Evolutionary conservation across 495 filamentous ascomycete species (phyloP).

Genomic region (Penicillium soppii): DNA sequence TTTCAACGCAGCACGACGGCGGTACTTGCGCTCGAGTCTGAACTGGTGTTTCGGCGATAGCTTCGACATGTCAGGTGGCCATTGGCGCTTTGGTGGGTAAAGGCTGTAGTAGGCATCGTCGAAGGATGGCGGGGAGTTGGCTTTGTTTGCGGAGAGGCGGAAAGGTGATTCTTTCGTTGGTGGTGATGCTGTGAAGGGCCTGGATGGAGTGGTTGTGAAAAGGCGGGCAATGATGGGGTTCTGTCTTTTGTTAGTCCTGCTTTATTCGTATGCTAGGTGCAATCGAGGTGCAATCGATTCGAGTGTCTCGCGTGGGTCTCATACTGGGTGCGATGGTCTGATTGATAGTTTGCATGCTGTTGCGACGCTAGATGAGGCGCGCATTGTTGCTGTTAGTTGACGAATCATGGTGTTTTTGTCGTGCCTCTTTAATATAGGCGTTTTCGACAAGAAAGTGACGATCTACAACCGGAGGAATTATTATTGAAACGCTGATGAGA

Average conservation of each 20-base stretch:
- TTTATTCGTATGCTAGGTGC: not conserved
- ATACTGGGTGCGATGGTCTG: not conserved
- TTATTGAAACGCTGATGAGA: too few relatives aligned
- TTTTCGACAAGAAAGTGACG: too few relatives aligned
- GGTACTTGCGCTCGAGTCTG: conserved; percentile 62
- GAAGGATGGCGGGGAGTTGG: conserved; percentile 5
- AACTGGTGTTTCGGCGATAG: conserved; percentile 83
- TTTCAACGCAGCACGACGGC: conserved; percentile 67
- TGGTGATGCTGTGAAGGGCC: conserved; percentile 15
- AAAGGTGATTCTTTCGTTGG: conserved; percentile 26
- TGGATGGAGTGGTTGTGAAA: conserved; percentile 18
- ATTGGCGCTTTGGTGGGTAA: conserved; percentile 80
- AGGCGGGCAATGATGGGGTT: conserved; percentile 5
- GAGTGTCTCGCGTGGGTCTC: conserved; percentile 3
- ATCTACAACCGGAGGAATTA: too few relatives aligned
- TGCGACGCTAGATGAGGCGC: too few relatives aligned
- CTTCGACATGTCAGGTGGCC: conserved; percentile 89
- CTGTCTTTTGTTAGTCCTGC: not conserved
- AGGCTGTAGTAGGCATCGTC: conserved; percentile 45
- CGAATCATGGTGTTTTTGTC: too few relatives aligned
- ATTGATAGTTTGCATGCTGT: too few relatives aligned
- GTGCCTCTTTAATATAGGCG: too few relatives aligned
- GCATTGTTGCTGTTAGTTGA: too few relatives aligned
- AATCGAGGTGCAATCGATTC: not conserved
- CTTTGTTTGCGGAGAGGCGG: conserved; percentile 36